phyloP scores from a whole-genome alignment of 2,329 filamentous ascomycete species.

The Fusarium ramigenum region DNA sequence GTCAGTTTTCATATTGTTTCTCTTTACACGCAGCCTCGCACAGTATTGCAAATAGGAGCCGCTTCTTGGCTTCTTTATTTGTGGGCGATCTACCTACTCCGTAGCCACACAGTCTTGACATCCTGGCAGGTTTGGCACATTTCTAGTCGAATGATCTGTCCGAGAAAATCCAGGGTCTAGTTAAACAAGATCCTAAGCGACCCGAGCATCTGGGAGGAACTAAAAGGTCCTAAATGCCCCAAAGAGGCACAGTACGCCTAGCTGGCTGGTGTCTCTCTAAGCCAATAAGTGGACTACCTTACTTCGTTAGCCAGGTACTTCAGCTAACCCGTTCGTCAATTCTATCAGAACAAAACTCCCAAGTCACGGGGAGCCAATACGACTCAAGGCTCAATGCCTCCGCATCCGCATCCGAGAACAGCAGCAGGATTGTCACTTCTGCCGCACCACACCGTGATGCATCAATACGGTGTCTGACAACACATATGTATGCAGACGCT shows the following conservation, averaged over 20 bases:
- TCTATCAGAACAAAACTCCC: conserved; percentile 12
- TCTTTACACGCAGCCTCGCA: conserved; percentile 1
- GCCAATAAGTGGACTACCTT: conserved; percentile 31
- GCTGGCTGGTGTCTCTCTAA: conserved; percentile 38
- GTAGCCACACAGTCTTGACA: conserved; percentile 26
- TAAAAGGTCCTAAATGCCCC: conserved; percentile 48
- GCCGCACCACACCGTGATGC: conserved; percentile 29
- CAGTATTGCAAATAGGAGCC: conserved; percentile 12
- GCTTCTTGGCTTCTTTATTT: conserved; percentile 23
- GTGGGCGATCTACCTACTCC: conserved; percentile 4
- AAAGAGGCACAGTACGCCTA: conserved; percentile 47
- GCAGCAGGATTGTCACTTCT: conserved; percentile 20
- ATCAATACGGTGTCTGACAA: conserved; percentile 40
- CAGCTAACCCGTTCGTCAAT: conserved; percentile 32
- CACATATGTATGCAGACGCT: conserved; percentile 34
- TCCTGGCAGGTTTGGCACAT: conserved; percentile 36
- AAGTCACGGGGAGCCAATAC: conserved; percentile 15
- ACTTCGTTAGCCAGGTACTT: conserved; percentile 37
- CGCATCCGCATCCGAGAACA: conserved; percentile 6
- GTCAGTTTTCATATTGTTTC: not conserved
- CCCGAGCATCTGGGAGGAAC: conserved; percentile 52
- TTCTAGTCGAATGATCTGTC: conserved; percentile 41
- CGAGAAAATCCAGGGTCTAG: conserved; percentile 44
- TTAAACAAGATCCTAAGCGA: conserved; percentile 52
- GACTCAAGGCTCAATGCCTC: conserved; percentile 7